Evolutionary conservation across 257 asterid genomes (phyloP), one percentile per base, ranked within the genome.

Genomic region (Perilla frutescens): DNA sequence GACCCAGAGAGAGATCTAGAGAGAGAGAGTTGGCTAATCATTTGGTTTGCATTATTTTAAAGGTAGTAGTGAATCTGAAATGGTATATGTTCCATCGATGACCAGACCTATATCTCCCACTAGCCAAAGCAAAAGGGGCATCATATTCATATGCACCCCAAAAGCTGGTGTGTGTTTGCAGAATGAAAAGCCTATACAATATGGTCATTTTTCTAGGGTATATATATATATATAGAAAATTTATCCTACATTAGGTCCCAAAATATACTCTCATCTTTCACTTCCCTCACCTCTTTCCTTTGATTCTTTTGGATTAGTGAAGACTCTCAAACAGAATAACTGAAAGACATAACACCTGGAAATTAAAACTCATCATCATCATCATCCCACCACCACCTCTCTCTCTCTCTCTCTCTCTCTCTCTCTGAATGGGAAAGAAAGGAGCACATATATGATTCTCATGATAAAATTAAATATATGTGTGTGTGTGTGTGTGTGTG

Each of bases 61-160:
- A 37, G 29, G 58, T 2, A 47, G 9, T 13, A 55, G 71, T 76
- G 86, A 83, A 83, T 77, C 79, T 49, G 62, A 78, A 26, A 72
- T 65, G 78, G 85, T 79, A 85, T 76, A 81, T 76, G 90, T 87
- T 87, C 84, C 85, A 87, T 81, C 80, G 59, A 86, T 79, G 78
- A 88, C 82, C 76, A 77, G 83, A 69, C 74, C 80, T 81, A 76
- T 67, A 74, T 66, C 70, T 80, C 88, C 91, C 86, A 87, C 88
- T 87, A 78, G 75, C 79, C 83, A 81, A 87, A 84, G 87, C 76
- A 80, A 88, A 84, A 82, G 85, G 85, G 81, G 84, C 65, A 84
- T 86, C 84, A 79, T 82, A 81, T 84, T 86, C 83, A 79, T 82
- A 79, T 84, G 84, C 87, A 87, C 77, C 82, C 87, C 68, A 79